Evolutionary conservation across 768 basidiomycete genomes (phyloP), one percentile per base, ranked within the genome.

Genomic region (Podaxis mareebaensis): DNA sequence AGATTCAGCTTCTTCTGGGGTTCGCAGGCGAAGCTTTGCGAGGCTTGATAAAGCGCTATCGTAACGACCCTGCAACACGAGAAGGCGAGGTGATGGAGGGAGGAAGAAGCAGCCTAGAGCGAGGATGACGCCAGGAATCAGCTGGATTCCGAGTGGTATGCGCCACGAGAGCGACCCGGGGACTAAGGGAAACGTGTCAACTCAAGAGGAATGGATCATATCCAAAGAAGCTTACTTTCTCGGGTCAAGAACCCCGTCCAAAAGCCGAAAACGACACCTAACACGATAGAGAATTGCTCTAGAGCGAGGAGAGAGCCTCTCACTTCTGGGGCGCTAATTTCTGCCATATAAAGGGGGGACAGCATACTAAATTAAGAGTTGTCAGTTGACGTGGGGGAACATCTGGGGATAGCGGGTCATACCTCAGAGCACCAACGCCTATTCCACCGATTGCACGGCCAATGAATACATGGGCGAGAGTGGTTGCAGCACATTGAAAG

Each of bases 201-300:
- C 12, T 46, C 24, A 42, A 20, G 49, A 20, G 17, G 38, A 4
- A 36, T n/a, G 54, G 26, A 20, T 55, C 22, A 58, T 44, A 8
- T 38, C 10, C 39, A 53, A 58, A 42, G 36, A 38, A 3, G 75
- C 85, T 39, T 68, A 90, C 90, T 69, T 22, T 81, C 72, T 13
- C 92, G 85, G 0, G 91, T 93, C 49, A 84, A 69, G 69, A 90
- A 94, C 0, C 92, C 92, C 3, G 84, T 82, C 92, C 92, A 93
- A 68, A 93, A 94, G 2, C 92, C 92, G 13, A 91, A 75, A 0
- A 94, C 91, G 4, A 92, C 91, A 2, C 92, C 92, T 0, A 89
- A 75, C 13, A 93, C 91, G 55, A 94, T 94, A 20, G 89, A 85
- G 48, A 92, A 81, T 63, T 93, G 92, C 68, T 94, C 92, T 2